phyloP scores from a whole-genome alignment of 176 grass and related monocot species.

The Alopecurus myosuroides region DNA sequence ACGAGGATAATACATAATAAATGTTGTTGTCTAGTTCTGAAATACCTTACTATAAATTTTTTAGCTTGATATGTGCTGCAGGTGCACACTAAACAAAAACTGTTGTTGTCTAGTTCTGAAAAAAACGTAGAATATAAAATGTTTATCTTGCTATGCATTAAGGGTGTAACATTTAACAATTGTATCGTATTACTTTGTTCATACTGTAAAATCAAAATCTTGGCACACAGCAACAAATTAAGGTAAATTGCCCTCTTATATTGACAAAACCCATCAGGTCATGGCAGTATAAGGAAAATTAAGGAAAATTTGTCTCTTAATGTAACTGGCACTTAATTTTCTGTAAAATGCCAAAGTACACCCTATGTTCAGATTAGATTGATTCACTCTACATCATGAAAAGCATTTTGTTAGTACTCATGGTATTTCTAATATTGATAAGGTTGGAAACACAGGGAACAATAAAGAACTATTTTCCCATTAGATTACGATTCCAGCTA shows the following conservation, averaged over 20 bases:
- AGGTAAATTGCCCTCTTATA: neutral
- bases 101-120: neutral
- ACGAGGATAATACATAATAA: neutral
- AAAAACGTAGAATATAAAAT: neutral
- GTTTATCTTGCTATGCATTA: neutral
- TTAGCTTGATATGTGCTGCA: neutral
- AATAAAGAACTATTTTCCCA: neutral
- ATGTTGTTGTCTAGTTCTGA: neutral
- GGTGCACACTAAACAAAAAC: neutral
- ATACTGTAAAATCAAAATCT: neutral
- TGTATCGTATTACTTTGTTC: neutral
- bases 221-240: neutral
- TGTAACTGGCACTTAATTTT: neutral
- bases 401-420: neutral
- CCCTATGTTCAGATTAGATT: neutral
- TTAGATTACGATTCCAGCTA: constrained; percentile 9
- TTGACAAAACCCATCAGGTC: constrained; percentile 5
- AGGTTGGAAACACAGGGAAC: neutral
- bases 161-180: neutral
- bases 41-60: neutral
- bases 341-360: neutral
- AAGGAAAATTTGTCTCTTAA: neutral
- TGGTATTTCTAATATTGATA: neutral
- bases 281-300: neutral
- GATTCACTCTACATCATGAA: neutral